phyloP scores from a whole-genome alignment of 2,329 filamentous ascomycete species.

The Ambrosiella xylebori region DNA sequence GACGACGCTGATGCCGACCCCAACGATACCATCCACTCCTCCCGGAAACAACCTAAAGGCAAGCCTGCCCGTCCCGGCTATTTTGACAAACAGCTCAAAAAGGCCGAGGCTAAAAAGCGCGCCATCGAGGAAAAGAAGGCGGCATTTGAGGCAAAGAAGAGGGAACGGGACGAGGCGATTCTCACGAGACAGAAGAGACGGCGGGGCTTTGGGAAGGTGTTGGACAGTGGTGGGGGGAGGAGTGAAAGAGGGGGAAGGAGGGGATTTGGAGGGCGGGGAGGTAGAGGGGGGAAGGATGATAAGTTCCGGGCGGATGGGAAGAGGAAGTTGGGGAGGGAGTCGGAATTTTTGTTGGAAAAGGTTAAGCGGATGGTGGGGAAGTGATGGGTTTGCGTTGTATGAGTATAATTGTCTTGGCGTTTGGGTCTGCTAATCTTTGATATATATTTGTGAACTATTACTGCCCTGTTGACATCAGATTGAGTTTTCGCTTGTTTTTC shows the following conservation, averaged over 20 bases:
- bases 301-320: conserved; percentile 35
- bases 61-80: conserved; percentile 28
- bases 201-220: conserved; percentile 49
- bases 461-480: too few species aligned
- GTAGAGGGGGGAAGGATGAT: neutral
- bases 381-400: neutral
- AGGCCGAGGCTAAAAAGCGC: conserved; percentile 22
- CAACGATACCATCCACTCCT: conserved; percentile 6
- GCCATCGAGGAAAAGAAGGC: conserved; percentile 26
- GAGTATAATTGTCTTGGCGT: too few species aligned
- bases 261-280: neutral
- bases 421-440: too few species aligned
- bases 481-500: too few species aligned
- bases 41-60: conserved; percentile 6
- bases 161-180: conserved; percentile 34
- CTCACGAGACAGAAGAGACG: conserved; percentile 38
- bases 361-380: conserved; percentile 47
- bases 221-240: conserved; percentile 16
- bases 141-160: conserved; percentile 27
- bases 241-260: neutral
- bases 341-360: conserved; percentile 51
- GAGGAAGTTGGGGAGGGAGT: conserved; percentile 58
- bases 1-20: neutral
- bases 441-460: too few species aligned
- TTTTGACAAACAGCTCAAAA: conserved; percentile 46